Conservation (phyloP, 768 basidiomycete genomes). For the Dioszegia hungarica region DNA sequence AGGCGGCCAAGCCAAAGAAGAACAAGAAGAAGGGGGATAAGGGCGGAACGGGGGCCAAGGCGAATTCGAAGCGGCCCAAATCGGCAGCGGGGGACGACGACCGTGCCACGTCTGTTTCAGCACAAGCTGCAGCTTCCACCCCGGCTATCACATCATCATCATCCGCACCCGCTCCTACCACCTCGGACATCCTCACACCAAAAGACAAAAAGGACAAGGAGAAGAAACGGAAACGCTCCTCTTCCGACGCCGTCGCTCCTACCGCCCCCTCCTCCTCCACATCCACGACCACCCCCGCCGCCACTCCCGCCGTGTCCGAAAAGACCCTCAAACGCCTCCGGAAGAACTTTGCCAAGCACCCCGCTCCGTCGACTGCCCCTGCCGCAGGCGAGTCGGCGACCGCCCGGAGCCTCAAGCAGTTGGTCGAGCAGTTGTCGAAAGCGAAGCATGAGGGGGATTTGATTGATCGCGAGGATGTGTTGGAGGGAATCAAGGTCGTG, state of each 20-base stretch:
- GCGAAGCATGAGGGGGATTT: slow-evolving; percentile 36
- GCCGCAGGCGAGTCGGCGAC: not conserved
- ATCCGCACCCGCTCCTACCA: not conserved
- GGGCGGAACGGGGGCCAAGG: slow-evolving; percentile 44
- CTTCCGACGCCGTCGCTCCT: not conserved
- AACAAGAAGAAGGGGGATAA: slow-evolving; percentile 45
- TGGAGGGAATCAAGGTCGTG: slow-evolving; percentile 12
- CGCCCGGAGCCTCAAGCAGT: slow-evolving; percentile 9
- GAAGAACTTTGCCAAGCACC: slow-evolving; percentile 56
- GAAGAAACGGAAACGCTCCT: slow-evolving; percentile 34
- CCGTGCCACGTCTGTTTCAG: not conserved
- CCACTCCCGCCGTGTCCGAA: no score
- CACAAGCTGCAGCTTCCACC: not conserved
- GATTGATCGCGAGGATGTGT: slow-evolving; percentile 22
- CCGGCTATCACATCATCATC: not conserved
- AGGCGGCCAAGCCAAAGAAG: slow-evolving; percentile 34
- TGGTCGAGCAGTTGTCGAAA: slow-evolving; percentile 19
- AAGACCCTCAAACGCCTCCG: slow-evolving; percentile 40
- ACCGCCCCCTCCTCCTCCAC: no score
- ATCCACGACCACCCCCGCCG: no score
- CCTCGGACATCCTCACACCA: not conserved
- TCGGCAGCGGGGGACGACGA: not conserved
- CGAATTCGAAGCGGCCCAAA: slow-evolving; percentile 36
- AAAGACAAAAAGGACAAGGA: slow-evolving; percentile 9
- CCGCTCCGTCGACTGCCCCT: not conserved